Percentiles rank a stretch among this genome's conserved stretches.
These are phyloP conservation scores for Torrubiellomyces zombiae DNA, from an alignment of 2,329 filamentous ascomycete species.

Conservation along the genomic window DNA sequence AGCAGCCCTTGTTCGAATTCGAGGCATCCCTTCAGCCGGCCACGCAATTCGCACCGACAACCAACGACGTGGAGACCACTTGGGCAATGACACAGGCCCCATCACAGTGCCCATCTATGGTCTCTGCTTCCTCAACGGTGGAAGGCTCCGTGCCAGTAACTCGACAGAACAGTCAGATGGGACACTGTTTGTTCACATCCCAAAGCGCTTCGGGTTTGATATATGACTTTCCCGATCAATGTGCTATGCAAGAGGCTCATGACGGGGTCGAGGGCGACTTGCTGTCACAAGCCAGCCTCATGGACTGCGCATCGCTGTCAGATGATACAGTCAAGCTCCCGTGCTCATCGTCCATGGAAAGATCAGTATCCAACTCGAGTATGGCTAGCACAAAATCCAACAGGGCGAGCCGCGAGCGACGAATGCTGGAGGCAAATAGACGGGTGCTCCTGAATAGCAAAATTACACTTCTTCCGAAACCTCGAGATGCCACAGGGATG, in stretches of 20 bases:
- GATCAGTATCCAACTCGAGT: slow-evolving; percentile 29
- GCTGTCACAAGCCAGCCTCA: slow-evolving; percentile 11
- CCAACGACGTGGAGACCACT: slow-evolving; percentile 9
- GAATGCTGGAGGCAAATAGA: slow-evolving; percentile 29
- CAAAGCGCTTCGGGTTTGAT: no score
- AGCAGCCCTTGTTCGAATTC: no score
- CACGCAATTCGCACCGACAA: no score
- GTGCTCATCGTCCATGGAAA: slow-evolving; percentile 27
- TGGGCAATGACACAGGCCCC: no score
- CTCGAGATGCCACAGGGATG: no score
- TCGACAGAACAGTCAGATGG: slow-evolving; percentile 28
- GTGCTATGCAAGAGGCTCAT: no score
- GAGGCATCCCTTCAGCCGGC: no score
- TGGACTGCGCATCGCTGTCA: slow-evolving; percentile 5
- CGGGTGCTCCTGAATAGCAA: slow-evolving; percentile 27
- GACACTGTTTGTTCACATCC: no score
- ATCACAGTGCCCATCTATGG: slow-evolving; percentile 27
- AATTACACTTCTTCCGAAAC: no score
- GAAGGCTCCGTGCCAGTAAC: slow-evolving; percentile 23
- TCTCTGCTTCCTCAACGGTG: slow-evolving; percentile 21
- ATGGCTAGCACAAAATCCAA: slow-evolving; percentile 25
- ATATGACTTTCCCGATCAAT: no score
- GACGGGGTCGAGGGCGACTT: no score
- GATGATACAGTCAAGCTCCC: no score
- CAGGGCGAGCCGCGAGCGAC: slow-evolving; percentile 24